Evolutionary conservation across 2,329 filamentous ascomycete species (phyloP).

Genomic region (Alternaria viburni): DNA sequence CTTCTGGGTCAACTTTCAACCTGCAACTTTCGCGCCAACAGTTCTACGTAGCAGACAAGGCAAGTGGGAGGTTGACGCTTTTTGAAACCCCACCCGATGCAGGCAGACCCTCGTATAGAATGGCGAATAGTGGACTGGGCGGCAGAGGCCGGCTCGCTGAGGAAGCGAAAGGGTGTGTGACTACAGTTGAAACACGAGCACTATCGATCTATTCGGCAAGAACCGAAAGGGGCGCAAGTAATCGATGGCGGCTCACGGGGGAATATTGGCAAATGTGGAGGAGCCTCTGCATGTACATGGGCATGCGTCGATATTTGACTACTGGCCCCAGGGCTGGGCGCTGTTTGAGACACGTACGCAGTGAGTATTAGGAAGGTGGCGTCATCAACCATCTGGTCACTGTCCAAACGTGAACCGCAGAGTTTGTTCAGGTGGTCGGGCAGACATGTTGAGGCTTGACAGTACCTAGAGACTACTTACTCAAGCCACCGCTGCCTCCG

Average conservation of each 20-base stretch:
- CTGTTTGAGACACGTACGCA: slow-evolving; percentile 9
- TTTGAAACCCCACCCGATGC: slow-evolving; percentile 18
- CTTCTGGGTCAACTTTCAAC: not conserved
- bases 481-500: not conserved
- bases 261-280: slow-evolving; percentile 5
- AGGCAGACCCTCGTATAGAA: slow-evolving; percentile 16
- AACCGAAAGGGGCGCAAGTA: slow-evolving; percentile 13
- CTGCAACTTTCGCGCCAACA: not conserved
- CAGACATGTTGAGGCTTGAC: not conserved
- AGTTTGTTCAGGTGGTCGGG: slow-evolving; percentile 7
- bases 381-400: slow-evolving; percentile 1
- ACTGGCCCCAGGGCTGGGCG: slow-evolving; percentile 3
- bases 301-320: slow-evolving; percentile 13
- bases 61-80: slow-evolving; percentile 16
- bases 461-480: not conserved
- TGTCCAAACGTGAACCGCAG: not conserved
- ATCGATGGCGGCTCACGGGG: slow-evolving; percentile 11
- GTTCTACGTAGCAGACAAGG: slow-evolving; percentile 1
- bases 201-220: slow-evolving; percentile 22
- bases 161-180: slow-evolving; percentile 19
- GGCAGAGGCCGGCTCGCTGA: slow-evolving; percentile 22
- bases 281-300: not conserved
- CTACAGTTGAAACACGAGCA: slow-evolving; percentile 13
- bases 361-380: slow-evolving; percentile 9
- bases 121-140: slow-evolving; percentile 17